Conservation (phyloP, 768 basidiomycete genomes). For the Calvatia gigantea region DNA sequence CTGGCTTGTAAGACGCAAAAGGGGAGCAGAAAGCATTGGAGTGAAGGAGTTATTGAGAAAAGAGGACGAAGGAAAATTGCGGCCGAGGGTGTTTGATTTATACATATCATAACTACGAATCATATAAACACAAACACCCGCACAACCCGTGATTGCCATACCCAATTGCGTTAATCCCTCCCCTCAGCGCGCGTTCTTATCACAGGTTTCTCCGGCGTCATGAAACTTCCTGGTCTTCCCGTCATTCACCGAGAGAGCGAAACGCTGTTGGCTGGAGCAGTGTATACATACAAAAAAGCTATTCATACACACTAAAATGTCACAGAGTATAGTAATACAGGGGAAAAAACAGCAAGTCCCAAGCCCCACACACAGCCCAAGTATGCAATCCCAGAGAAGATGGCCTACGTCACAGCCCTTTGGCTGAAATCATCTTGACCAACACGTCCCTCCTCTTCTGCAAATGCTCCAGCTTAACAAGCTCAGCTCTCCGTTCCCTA, state of each 20-base stretch:
- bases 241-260: no score
- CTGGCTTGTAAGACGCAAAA: not conserved
- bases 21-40: not conserved
- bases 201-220: not conserved
- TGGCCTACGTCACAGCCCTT: not conserved
- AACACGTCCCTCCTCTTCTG: conserved; percentile 1
- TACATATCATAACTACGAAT: no score
- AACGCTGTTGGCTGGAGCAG: not conserved
- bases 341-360: not conserved
- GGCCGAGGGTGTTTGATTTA: no score
- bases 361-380: no score
- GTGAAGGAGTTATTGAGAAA: not conserved
- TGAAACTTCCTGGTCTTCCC: not conserved
- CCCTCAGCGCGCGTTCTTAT: not conserved
- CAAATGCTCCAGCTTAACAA: not conserved
- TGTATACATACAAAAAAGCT: not conserved
- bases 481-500: not conserved
- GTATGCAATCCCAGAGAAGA: no score
- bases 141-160: not conserved
- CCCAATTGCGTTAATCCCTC: conserved; percentile 9
- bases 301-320: not conserved
- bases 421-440: conserved; percentile 1
- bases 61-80: not conserved
- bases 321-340: not conserved
- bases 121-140: not conserved